Evolutionary conservation across 176 grass and related monocot species (phyloP).

Genomic region (Oryza nivara): DNA sequence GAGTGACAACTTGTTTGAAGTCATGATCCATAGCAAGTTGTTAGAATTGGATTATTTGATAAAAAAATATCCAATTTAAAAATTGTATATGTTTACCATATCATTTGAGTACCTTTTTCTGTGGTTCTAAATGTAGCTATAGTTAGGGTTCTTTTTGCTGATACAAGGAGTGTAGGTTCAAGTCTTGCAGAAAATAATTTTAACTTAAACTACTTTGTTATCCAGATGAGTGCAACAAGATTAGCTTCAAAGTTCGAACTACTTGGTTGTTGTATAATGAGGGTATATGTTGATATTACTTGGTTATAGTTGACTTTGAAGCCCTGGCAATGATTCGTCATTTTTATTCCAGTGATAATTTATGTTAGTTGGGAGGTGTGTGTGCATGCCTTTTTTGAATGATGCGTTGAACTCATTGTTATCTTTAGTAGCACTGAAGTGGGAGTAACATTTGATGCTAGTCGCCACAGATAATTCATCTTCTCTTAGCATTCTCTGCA

Average conservation of each 20-base stretch:
- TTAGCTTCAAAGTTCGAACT: slow-evolving; percentile 5
- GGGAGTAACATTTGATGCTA: neutral
- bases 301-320: neutral
- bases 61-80: neutral
- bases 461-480: neutral
- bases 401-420: neutral
- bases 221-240: neutral
- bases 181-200: slow-evolving; percentile 2
- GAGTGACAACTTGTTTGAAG: neutral
- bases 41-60: slow-evolving; percentile 3
- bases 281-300: neutral
- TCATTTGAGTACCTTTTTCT: neutral
- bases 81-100: neutral
- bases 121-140: neutral
- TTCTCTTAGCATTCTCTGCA: neutral
- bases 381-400: neutral
- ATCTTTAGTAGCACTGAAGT: neutral
- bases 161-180: neutral
- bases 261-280: neutral
- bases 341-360: neutral
- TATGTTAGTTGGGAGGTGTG: neutral
- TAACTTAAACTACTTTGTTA: neutral
- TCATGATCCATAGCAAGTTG: neutral
- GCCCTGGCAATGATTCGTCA: neutral
- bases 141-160: neutral